Base-by-base conservation (phyloP, 352 stramenopile species). In the Thalassiosira livingstoniorum region DNA sequence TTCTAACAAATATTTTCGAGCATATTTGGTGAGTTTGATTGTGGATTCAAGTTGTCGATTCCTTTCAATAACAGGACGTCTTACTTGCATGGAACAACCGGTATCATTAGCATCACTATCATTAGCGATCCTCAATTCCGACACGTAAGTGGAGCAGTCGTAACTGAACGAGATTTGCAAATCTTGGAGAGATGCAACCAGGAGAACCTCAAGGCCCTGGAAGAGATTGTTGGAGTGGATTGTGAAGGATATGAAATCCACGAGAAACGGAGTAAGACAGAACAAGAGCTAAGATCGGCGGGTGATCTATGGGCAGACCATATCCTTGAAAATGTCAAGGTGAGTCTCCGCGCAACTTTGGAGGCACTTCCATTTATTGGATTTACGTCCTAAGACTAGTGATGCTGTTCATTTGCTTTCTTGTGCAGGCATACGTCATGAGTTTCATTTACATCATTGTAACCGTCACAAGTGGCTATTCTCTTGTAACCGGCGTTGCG, bases 1-100 rank as follows among this genome's bases (percentile, higher is more conserved):
- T 95, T 2, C 70, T 95, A 29, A 95, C 91, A 32, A 92, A 93
- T 72, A 83, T 95, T 21, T 91, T 94, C 25, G 67, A 89, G 68
- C 90, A 94, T n/a, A n/a, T n/a, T n/a, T n/a, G n/a, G n/a, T n/a
- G n/a, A n/a, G n/a, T n/a, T n/a, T n/a, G n/a, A n/a, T n/a, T n/a
- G n/a, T n/a, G n/a, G n/a, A n/a, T n/a, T n/a, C n/a, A n/a, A n/a
- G n/a, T n/a, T n/a, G n/a, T n/a, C n/a, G n/a, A n/a, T n/a, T n/a
- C n/a, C n/a, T n/a, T n/a, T n/a, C n/a, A n/a, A n/a, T n/a, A n/a
- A n/a, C n/a, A n/a, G n/a, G n/a, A n/a, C n/a, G n/a, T n/a, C n/a
- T n/a, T n/a, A n/a, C n/a, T n/a, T n/a, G n/a, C n/a, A n/a, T n/a
- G n/a, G n/a, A n/a, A n/a, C n/a, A n/a, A n/a, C n/a, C n/a, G n/a